phyloP scores from a whole-genome alignment of 495 filamentous ascomycete species.

The Barbatosphaeria neglecta region DNA sequence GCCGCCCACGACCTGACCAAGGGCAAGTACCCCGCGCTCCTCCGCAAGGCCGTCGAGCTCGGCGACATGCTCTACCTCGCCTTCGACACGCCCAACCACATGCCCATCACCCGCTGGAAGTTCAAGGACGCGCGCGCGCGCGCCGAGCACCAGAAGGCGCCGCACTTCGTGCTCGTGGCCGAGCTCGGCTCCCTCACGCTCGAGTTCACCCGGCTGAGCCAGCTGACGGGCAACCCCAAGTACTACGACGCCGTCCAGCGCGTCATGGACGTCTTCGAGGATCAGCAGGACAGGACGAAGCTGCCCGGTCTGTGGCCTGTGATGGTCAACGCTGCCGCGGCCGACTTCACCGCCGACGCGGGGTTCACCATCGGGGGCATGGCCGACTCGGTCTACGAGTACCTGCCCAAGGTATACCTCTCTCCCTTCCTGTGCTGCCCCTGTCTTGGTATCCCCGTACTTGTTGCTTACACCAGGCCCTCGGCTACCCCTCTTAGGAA shows the following conservation, averaged over 20 bases:
- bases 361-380: constrained; percentile 60
- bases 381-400: constrained; percentile 83
- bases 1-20: constrained; percentile 68
- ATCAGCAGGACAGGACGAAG: constrained; percentile 52
- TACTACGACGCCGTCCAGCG: constrained; percentile 86
- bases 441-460: too few species aligned
- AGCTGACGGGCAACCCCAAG: constrained; percentile 71
- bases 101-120: constrained; percentile 56
- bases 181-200: constrained; percentile 51
- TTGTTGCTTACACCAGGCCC: neutral
- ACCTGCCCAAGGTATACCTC: constrained; percentile 54
- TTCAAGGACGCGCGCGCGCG: constrained; percentile 34
- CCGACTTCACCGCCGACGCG: constrained; percentile 19
- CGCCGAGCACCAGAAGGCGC: constrained; percentile 20
- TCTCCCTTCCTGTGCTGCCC: neutral
- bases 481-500: too few species aligned
- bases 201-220: constrained; percentile 78
- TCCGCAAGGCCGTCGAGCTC: constrained; percentile 72
- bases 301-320: constrained; percentile 80
- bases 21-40: constrained; percentile 51
- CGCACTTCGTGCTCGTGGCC: constrained; percentile 17
- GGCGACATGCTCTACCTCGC: constrained; percentile 72
- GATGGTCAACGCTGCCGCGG: constrained; percentile 49
- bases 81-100: constrained; percentile 81
- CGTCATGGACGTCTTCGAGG: constrained; percentile 67